phyloP scores from a whole-genome alignment of 495 filamentous ascomycete species.

The Neurospora sp. region DNA sequence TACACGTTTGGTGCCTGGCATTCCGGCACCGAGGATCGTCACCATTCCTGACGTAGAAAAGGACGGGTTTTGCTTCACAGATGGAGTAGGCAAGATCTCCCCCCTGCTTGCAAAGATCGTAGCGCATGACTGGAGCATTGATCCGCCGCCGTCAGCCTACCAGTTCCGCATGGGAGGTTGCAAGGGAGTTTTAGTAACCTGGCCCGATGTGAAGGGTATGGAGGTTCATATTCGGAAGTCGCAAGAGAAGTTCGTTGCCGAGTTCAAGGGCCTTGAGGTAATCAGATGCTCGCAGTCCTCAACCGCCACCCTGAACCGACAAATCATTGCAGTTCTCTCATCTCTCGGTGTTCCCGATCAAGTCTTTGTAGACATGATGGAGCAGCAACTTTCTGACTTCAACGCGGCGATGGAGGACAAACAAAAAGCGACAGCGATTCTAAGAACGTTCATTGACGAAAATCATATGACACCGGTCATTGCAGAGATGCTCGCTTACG shows the following conservation, averaged over 20 bases:
- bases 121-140: constrained; percentile 49
- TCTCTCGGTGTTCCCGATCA: constrained; percentile 59
- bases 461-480: constrained; percentile 70
- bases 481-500: constrained; percentile 62
- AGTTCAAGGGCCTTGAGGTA: constrained; percentile 67
- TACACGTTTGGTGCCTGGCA: constrained; percentile 54
- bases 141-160: constrained; percentile 61
- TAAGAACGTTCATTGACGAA: constrained; percentile 71
- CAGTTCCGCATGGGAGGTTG: constrained; percentile 88
- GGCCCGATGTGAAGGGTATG: constrained; percentile 44
- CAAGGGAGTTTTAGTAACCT: constrained; percentile 78
- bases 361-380: constrained; percentile 58
- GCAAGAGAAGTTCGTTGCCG: constrained; percentile 77
- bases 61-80: constrained; percentile 65
- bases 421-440: constrained; percentile 48
- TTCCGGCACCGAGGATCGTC: constrained; percentile 30
- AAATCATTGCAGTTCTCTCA: constrained; percentile 77
- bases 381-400: constrained; percentile 51
- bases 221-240: constrained; percentile 71
- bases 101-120: constrained; percentile 61
- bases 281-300: constrained; percentile 69
- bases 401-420: constrained; percentile 57
- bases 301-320: constrained; percentile 71
- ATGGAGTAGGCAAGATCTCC: constrained; percentile 92
- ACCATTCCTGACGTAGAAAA: constrained; percentile 54